Conservation (phyloP, 352 stramenopile genomes). For the Globisporangium barbulae region DNA sequence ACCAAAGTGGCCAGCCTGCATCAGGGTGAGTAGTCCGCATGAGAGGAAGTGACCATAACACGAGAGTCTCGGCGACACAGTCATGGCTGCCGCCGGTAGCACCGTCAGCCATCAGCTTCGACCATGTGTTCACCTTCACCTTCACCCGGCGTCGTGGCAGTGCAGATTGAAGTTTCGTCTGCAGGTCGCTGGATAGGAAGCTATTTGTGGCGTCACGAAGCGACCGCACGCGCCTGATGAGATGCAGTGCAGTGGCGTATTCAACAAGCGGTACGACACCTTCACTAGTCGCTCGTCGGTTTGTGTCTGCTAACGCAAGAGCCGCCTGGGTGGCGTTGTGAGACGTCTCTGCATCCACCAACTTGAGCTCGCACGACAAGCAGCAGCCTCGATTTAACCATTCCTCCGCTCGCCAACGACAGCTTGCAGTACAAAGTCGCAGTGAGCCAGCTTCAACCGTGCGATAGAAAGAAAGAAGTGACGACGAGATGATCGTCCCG, state of each 20-base stretch:
- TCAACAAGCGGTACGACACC: background rate
- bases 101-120: too few relatives aligned
- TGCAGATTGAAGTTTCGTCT: too few relatives aligned
- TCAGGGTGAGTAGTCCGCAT: too few relatives aligned
- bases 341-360: background rate
- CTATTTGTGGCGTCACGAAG: background rate
- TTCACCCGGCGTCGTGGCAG: too few relatives aligned
- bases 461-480: background rate
- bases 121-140: too few relatives aligned
- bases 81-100: too few relatives aligned
- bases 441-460: background rate
- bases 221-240: background rate
- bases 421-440: background rate
- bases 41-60: too few relatives aligned
- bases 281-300: background rate
- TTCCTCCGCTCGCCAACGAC: background rate
- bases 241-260: background rate
- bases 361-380: background rate
- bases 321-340: background rate
- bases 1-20: too few relatives aligned
- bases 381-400: background rate
- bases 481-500: constrained; percentile 2
- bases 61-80: too few relatives aligned
- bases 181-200: background rate
- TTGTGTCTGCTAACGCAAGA: background rate